Percentiles rank a stretch among this genome's conserved stretches.
These are phyloP conservation scores for Vaccinium macrocarpon DNA, from an alignment of 148 eudicot species.

Conservation along the genomic window DNA sequence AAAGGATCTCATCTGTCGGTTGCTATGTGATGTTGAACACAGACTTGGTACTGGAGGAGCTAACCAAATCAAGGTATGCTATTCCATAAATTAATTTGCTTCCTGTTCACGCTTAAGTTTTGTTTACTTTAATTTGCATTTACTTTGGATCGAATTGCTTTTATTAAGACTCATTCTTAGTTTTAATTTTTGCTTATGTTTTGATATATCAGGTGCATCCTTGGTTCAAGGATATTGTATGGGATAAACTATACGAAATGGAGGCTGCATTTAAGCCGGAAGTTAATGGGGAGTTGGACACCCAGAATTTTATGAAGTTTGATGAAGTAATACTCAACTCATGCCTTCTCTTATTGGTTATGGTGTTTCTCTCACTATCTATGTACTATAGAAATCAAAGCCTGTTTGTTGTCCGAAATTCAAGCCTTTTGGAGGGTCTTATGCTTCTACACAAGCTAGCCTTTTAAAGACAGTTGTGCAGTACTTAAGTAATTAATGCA, in stretches of 20 bases:
- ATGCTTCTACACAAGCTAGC: background rate
- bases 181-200: background rate
- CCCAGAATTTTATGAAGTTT: constrained; percentile 95
- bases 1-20: constrained; percentile 83
- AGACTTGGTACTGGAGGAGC: constrained; percentile 89
- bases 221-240: constrained; percentile 76
- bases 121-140: background rate
- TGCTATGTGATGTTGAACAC: constrained; percentile 94
- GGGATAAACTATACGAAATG: constrained; percentile 94
- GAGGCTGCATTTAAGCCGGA: constrained; percentile 92
- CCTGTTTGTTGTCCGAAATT: background rate
- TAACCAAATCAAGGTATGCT: constrained; percentile 71
- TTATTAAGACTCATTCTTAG: constrained; percentile 44
- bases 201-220: constrained; percentile 69
- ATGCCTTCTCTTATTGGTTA: background rate
- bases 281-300: constrained; percentile 90
- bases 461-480: background rate
- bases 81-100: background rate
- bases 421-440: background rate
- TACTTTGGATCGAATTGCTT: background rate
- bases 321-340: constrained; percentile 64
- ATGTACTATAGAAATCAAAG: background rate
- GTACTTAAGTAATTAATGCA: background rate
- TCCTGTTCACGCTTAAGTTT: background rate
- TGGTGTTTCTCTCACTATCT: background rate